phyloP scores from a whole-genome alignment of 352 stramenopile genomes.

The Globisporangium takayamanum region DNA sequence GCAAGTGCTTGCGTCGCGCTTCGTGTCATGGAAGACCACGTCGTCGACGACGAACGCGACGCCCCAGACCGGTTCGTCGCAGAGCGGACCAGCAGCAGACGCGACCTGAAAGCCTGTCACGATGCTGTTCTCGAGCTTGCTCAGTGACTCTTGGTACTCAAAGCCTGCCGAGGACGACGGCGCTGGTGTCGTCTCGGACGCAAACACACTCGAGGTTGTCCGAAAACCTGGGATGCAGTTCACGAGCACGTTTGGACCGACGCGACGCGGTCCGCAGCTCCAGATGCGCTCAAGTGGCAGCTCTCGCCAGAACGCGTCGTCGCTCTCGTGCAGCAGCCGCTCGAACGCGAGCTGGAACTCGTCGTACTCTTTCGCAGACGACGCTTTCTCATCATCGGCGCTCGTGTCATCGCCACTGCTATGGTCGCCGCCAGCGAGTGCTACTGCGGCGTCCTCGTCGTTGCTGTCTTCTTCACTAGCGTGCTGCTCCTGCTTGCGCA shows the following conservation, averaged over 20 bases:
- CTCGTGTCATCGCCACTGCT: not conserved
- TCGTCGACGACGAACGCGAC: constrained; percentile 86
- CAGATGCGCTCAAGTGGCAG: constrained; percentile 55
- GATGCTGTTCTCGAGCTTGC: constrained; percentile 73
- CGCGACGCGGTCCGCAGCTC: constrained; percentile 66
- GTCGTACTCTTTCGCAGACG: constrained; percentile 8
- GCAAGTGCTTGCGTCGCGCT: constrained; percentile 17
- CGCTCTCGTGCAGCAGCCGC: constrained; percentile 34
- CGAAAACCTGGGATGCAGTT: constrained; percentile 59
- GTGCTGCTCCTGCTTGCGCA: constrained; percentile 21
- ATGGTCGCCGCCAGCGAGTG: too few species aligned
- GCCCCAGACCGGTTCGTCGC: constrained; percentile 87
- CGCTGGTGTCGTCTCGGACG: not conserved
- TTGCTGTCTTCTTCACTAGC: not conserved
- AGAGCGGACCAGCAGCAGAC: constrained; percentile 77
- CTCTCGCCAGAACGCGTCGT: constrained; percentile 43
- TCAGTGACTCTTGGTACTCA: constrained; percentile 26
- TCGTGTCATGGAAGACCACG: constrained; percentile 45
- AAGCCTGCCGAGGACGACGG: not conserved
- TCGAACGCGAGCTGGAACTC: constrained; percentile 40
- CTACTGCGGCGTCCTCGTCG: not conserved
- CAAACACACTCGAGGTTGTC: constrained; percentile 7
- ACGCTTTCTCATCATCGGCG: not conserved
- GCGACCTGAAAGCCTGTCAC: constrained; percentile 83
- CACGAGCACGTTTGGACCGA: constrained; percentile 72